Percentiles rank a stretch among this genome's conserved stretches.
These are phyloP conservation scores for Cercospora sesami DNA, from an alignment of 2,329 filamentous ascomycete genomes.

Conservation along the genomic window DNA sequence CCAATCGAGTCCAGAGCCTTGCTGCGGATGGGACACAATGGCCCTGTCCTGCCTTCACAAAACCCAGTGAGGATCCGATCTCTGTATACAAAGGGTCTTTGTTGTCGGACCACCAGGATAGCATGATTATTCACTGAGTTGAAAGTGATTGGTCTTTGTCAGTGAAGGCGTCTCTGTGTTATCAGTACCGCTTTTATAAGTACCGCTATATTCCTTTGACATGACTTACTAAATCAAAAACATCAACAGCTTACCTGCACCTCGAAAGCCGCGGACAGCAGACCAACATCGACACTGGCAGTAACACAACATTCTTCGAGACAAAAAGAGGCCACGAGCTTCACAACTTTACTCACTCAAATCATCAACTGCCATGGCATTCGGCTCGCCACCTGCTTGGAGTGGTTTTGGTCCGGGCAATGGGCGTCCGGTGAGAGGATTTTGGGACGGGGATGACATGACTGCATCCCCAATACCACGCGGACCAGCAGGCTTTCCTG, in stretches of 20 bases:
- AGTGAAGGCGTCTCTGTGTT: not conserved
- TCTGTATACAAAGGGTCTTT: not conserved
- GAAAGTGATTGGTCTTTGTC: not conserved
- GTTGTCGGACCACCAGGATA: not conserved
- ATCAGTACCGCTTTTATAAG: not conserved
- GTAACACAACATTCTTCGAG: not conserved
- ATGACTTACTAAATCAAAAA: not conserved
- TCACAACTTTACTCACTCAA: not conserved
- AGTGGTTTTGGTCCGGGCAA: not conserved
- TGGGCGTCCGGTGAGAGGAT: not conserved
- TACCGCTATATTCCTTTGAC: not conserved
- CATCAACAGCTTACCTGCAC: not conserved
- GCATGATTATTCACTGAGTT: not conserved
- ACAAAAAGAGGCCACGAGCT: not conserved
- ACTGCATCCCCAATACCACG: not conserved
- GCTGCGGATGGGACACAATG: not conserved
- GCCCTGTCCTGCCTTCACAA: not conserved
- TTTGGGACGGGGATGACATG: not conserved
- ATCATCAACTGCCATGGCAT: not conserved
- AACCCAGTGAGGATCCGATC: not conserved
- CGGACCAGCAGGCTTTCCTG: not conserved
- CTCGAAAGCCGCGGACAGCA: not conserved
- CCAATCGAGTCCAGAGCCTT: not conserved
- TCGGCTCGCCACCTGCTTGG: not conserved
- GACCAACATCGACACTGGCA: not conserved